Evolutionary conservation across 1,284 basidiomycete genomes (phyloP).

Genomic region (Microstroma glucosiphilum): DNA sequence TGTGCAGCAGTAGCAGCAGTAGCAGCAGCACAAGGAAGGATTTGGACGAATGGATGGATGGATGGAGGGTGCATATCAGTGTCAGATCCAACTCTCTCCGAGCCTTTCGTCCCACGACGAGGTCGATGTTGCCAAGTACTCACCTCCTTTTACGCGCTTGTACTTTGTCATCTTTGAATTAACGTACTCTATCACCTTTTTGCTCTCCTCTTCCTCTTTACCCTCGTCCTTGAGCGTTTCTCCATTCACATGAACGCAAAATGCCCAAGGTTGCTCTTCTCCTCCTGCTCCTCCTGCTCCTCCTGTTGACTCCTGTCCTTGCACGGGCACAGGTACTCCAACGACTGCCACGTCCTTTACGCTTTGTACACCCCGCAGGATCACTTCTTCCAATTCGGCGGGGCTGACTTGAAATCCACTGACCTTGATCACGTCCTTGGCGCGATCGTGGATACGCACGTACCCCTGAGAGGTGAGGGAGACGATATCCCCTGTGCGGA

Average conservation of each 20-base stretch:
- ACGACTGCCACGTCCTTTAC: conserved; percentile 37
- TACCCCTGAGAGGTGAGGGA: conserved; percentile 36
- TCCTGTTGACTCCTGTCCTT: conserved; percentile 31
- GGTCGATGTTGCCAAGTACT: not conserved
- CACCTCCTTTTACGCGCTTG: conserved; percentile 20
- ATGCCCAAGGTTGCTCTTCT: conserved; percentile 20
- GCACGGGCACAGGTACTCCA: conserved; percentile 22
- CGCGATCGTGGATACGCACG: conserved; percentile 40
- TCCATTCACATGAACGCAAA: conserved; percentile 22
- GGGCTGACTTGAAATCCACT: conserved; percentile 49
- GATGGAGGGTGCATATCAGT: too few relatives aligned
- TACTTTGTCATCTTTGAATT: conserved; percentile 41
- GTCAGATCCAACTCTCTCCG: too few relatives aligned
- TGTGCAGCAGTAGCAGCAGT: not conserved
- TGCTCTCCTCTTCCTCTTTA: conserved; percentile 13
- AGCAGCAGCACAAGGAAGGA: too few relatives aligned
- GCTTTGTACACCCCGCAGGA: conserved; percentile 23
- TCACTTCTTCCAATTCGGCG: conserved; percentile 37
- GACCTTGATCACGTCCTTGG: conserved; percentile 49
- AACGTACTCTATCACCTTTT: conserved; percentile 24
- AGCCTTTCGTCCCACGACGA: not conserved
- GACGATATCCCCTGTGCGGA: conserved; percentile 45
- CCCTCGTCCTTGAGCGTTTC: conserved; percentile 12
- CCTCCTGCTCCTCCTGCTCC: conserved; percentile 16
- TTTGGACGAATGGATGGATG: too few relatives aligned